Evolutionary conservation across 2,329 filamentous ascomycete species (phyloP), one percentile per base, ranked within the genome.

Genomic region (Monosporascus sp.): DNA sequence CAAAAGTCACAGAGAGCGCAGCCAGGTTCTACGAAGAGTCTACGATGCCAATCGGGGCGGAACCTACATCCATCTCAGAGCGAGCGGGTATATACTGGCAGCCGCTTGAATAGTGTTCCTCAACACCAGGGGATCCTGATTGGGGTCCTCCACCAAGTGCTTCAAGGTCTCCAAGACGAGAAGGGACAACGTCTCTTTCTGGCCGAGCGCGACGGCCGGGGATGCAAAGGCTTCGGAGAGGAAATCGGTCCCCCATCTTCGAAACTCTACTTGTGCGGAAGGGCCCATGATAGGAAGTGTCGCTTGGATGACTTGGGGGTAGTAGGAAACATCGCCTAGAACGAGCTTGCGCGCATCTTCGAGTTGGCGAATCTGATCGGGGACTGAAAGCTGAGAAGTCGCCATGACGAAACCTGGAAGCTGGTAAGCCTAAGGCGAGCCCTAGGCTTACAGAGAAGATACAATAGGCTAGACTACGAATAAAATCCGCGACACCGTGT

Each of bases 231-330:
- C 91, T 76, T 99, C 94, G 53, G 93, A 91, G 44, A 99, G 79
- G 68, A 99, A 99, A 57, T 97, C 92, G 58, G 92, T 87, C 26
- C 93, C 94, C 94, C 94, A 99, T 87, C 92, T 80, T 72, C 91
- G 88, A 65, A 97, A 77, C 72, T 96, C 90, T 53, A 96, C 74
- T 56, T 84, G 81, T 59, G 90, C 82, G 60, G 81, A 79, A 50
- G 88, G 83, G 56, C 87, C 86, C 71, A 97, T 89, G 65, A 97
- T 92, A 52, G 92, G 91, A n/a, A 97, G 77, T 58, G 97, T 91
- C 48, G 91, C 91, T 66, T 90, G 89, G 58, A 99, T 87, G 68
- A 99, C 93, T 71, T 90, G 90, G 49, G 88, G 86, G 71, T 97
- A 99, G 74, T 95, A 91, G 67, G 85, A 85, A 59, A 92, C 82